phyloP scores from a whole-genome alignment of 257 asterid species.

The Forsythia viridissima region DNA sequence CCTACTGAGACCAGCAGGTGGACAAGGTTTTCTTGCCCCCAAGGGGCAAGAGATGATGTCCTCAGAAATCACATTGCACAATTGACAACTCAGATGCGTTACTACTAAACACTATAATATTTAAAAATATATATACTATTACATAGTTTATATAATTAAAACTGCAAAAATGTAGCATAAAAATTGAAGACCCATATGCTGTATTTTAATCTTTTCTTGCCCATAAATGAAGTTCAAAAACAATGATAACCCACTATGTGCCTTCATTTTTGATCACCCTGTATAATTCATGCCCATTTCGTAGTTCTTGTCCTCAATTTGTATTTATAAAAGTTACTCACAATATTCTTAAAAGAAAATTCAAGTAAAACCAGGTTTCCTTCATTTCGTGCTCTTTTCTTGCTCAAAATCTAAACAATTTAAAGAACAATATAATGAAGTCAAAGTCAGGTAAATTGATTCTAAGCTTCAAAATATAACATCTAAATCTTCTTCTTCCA shows the following conservation, averaged over 20 bases:
- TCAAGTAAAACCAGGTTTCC: background rate
- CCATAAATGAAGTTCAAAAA: background rate
- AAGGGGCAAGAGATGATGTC: too few species aligned
- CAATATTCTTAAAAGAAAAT: background rate
- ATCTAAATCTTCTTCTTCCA: background rate
- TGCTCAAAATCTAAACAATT: slow-evolving; percentile 10
- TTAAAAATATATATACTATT: background rate
- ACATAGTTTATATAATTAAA: too few species aligned
- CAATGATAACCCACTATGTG: slow-evolving; percentile 10
- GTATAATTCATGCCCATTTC: slow-evolving; percentile 10
- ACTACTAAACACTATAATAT: background rate
- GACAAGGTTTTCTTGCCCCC: too few species aligned
- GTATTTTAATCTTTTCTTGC: background rate
- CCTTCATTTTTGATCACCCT: background rate
- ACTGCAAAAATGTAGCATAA: background rate
- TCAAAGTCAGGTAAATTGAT: slow-evolving; percentile 16
- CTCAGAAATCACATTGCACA: slow-evolving; percentile 8
- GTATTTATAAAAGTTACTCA: background rate
- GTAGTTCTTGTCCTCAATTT: background rate
- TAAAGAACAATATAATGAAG: background rate
- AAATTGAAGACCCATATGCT: background rate
- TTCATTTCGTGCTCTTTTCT: background rate
- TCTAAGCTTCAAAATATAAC: background rate
- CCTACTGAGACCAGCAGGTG: too few species aligned
- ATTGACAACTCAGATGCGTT: slow-evolving; percentile 1